Conservation (phyloP, 306 rosid genomes). For the Cucurbita maxima region DNA sequence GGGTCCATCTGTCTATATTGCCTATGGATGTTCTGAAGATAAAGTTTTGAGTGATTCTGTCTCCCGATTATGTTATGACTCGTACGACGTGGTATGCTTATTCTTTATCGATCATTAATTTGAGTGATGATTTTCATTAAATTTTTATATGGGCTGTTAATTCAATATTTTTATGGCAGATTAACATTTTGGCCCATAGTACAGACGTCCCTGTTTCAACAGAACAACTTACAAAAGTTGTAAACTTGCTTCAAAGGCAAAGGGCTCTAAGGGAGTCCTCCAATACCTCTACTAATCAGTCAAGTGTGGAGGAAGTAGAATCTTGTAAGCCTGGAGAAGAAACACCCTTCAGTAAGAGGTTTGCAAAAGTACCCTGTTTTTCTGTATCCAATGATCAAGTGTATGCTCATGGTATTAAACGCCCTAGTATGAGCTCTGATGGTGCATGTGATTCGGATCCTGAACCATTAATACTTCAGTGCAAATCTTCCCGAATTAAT, state of each 20-base stretch:
- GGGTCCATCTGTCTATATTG: constrained; percentile 70
- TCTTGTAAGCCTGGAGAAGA: constrained; percentile 23
- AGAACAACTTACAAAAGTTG: constrained; percentile 56
- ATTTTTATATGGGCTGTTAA: not conserved
- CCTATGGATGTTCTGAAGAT: constrained; percentile 59
- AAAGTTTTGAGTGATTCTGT: constrained; percentile 36
- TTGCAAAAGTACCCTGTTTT: constrained; percentile 36
- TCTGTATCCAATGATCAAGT: constrained; percentile 21
- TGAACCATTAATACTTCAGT: constrained; percentile 5
- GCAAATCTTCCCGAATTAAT: not conserved
- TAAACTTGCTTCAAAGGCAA: constrained; percentile 62
- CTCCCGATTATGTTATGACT: constrained; percentile 52
- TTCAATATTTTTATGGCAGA: constrained; percentile 35
- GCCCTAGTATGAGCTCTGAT: constrained; percentile 13
- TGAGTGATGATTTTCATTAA: not conserved
- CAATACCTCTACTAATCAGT: constrained; percentile 24
- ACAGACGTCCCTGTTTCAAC: constrained; percentile 55
- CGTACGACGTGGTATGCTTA: constrained; percentile 67
- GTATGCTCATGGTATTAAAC: constrained; percentile 19
- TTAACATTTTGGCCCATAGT: constrained; percentile 72
- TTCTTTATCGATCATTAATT: not conserved
- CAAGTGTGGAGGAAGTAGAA: constrained; percentile 19
- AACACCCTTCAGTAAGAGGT: constrained; percentile 40
- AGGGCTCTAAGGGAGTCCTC: constrained; percentile 32
- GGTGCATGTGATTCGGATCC: constrained; percentile 32